These are phyloP conservation scores for Metschnikowia lunata DNA, from an alignment of 805 yeast species.

Conservation along the genomic window DNA sequence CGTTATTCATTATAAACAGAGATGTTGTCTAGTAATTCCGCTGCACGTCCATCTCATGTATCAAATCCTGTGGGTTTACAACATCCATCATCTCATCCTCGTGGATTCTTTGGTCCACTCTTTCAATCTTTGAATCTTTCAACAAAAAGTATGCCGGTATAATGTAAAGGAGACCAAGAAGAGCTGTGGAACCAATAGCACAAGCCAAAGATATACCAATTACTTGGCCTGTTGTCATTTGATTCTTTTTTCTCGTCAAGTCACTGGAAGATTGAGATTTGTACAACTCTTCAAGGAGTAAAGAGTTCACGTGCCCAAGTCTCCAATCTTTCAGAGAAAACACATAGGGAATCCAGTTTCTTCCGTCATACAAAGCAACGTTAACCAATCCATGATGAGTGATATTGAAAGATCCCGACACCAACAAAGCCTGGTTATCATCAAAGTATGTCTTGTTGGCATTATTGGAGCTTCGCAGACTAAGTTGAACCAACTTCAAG, in stretches of 20 bases:
- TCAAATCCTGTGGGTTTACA: constrained; percentile 40
- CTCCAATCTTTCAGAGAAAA: constrained; percentile 30
- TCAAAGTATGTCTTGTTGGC: constrained; percentile 36
- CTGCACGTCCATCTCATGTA: constrained; percentile 44
- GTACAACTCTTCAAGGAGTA: constrained; percentile 33
- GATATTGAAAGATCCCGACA: constrained; percentile 54
- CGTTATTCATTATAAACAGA: constrained; percentile 4
- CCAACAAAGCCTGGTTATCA: constrained; percentile 44
- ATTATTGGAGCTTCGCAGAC: constrained; percentile 25
- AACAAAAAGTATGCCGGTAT: constrained; percentile 37
- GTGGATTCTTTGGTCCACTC: constrained; percentile 32
- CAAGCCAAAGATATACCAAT: constrained; percentile 44
- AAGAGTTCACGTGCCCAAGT: constrained; percentile 28
- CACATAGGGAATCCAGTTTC: constrained; percentile 61
- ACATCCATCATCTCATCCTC: constrained; percentile 44
- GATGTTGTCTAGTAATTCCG: constrained; percentile 17
- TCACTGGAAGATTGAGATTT: constrained; percentile 36
- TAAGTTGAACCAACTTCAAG: constrained; percentile 38
- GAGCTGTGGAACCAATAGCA: constrained; percentile 40
- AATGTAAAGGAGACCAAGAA: constrained; percentile 38
- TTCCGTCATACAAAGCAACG: constrained; percentile 63
- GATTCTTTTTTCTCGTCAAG: constrained; percentile 15
- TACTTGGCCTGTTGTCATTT: constrained; percentile 37
- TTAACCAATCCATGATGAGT: constrained; percentile 51
- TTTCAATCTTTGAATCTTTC: constrained; percentile 21